phyloP scores from a whole-genome alignment of 2,329 filamentous ascomycete genomes.

The Trichophyton equinum region DNA sequence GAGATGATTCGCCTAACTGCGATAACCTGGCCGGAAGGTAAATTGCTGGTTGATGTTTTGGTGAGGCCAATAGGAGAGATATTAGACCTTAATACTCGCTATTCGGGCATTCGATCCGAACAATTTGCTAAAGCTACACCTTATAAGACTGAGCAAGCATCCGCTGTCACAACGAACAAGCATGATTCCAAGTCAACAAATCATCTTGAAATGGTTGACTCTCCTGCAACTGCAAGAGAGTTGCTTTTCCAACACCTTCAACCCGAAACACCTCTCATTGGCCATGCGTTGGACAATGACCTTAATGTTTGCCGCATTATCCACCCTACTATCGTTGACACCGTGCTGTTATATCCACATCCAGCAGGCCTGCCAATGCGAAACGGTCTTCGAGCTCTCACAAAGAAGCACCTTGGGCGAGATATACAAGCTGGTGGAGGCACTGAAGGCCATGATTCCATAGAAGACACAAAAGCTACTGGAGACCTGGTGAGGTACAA shows the following conservation, averaged over 20 bases:
- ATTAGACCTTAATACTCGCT: conserved; percentile 82
- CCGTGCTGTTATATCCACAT: conserved; percentile 71
- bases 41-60: conserved; percentile 66
- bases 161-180: conserved; percentile 15
- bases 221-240: conserved; percentile 59
- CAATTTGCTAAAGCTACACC: conserved; percentile 58
- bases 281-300: conserved; percentile 92
- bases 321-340: conserved; percentile 76
- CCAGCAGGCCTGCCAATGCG: conserved; percentile 62
- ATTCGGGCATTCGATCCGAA: conserved; percentile 71
- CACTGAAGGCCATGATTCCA: conserved; percentile 67
- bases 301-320: conserved; percentile 74
- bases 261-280: conserved; percentile 70
- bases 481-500: conserved; percentile 70
- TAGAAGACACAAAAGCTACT: conserved; percentile 79
- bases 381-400: conserved; percentile 63
- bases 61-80: conserved; percentile 74
- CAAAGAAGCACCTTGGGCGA: conserved; percentile 54
- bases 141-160: conserved; percentile 29
- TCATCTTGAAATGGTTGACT: conserved; percentile 60
- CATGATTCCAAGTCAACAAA: background rate
- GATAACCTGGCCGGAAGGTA: conserved; percentile 69
- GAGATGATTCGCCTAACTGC: conserved; percentile 85
- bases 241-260: conserved; percentile 65
- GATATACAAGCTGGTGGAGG: conserved; percentile 63